phyloP scores from a whole-genome alignment of 2,329 filamentous ascomycete genomes.

The Colletotrichum tabaci region DNA sequence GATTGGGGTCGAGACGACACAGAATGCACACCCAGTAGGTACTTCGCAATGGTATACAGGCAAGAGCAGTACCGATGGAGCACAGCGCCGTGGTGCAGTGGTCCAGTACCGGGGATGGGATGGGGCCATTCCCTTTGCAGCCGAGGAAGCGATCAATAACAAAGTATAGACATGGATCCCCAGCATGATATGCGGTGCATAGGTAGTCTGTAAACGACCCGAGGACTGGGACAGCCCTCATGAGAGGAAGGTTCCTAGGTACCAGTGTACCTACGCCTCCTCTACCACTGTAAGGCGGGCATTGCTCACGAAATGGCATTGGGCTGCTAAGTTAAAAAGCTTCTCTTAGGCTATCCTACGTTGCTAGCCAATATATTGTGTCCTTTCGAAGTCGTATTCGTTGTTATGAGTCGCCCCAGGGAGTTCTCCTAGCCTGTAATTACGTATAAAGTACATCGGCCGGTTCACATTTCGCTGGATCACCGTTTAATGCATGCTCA shows the following conservation, averaged over 20 bases:
- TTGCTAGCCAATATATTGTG: too few relatives aligned
- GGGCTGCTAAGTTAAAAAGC: not conserved
- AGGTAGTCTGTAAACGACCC: not conserved
- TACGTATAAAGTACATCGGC: not conserved
- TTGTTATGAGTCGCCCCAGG: not conserved
- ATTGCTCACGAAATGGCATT: not conserved
- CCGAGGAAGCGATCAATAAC: slow-evolving; percentile 28
- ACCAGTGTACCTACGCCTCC: not conserved
- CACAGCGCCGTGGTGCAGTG: not conserved
- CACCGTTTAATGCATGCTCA: not conserved
- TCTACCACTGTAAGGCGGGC: not conserved
- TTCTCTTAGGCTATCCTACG: not conserved
- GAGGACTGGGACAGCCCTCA: not conserved
- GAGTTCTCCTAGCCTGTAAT: not conserved
- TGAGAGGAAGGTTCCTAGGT: too few relatives aligned
- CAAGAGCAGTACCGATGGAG: not conserved
- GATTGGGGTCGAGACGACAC: slow-evolving; percentile 11
- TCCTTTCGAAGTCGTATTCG: not conserved
- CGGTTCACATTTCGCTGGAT: not conserved
- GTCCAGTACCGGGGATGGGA: not conserved
- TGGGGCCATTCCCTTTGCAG: slow-evolving; percentile 32
- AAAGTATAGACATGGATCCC: slow-evolving; percentile 29
- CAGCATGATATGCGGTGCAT: slow-evolving; percentile 2
- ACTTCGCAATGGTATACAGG: not conserved
- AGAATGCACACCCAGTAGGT: not conserved